Base-by-base conservation (phyloP, 495 filamentous ascomycete species). In the Astrothelium subdiscretum region DNA sequence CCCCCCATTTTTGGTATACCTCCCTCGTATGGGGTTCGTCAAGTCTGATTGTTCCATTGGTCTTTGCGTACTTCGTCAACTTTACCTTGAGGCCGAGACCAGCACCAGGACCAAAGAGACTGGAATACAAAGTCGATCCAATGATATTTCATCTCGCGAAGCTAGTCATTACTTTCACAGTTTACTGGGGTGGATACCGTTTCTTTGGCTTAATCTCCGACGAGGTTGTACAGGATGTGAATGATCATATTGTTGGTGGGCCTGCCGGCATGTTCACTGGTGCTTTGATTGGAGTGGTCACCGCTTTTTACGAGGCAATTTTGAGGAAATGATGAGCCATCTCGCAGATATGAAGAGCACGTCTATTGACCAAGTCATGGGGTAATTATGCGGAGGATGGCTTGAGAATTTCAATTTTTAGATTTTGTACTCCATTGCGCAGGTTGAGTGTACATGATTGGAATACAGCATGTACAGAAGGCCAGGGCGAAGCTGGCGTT, bases 131-230 rank as follows among this genome's bases (percentile, higher is more conserved):
- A 12, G 84, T 91, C 63, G 94, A 98, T 71, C 92, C 92, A 24
- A 75, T 97, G 63, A 87, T 85, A 61, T 98, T 92, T 73, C 94
- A 91, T 74, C 83, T 96, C 59, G 83, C 82, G 67, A 95, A 95
- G 78, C 91, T 86, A 0, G 64, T 96, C 62, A 69, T 90, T 44
- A 83, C 88, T 10, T 95, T 87, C 70, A 75, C 90, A 3, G 85
- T 95, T 10, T 96, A 92, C 67, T 62, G 59, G 31, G 65, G 62
- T 5, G 32, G 63, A 13, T 54, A 15, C 1, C 3, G 60, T 11
- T 29, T 11, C 22, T 86, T 89, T 66, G 85, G 85, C 18, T 66
- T 85, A 32, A 81, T 87, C 59, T 78, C 80, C 64, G 71, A 77
- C 4, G 76, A 76, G 18, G 78, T 83, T 6, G 79, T 92, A 6